A percentile compares a stretch with the other conserved stretches of the same genome.
Conservation (phyloP, 768 basidiomycete genomes). For the Leccinum variicolor region DNA sequence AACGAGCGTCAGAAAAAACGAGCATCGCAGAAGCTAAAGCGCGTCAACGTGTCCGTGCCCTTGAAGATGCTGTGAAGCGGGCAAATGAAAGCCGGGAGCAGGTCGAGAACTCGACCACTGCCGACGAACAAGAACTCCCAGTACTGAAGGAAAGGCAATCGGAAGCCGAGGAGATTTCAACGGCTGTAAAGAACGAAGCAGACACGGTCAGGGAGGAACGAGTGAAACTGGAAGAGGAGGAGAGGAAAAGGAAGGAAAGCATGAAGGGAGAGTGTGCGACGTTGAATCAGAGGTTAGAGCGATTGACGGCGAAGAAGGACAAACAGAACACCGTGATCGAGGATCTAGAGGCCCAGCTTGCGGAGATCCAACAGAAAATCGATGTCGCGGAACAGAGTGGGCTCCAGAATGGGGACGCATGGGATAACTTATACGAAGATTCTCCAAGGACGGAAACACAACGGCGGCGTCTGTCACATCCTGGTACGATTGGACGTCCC, state of each 20-base stretch:
- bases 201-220: conserved; percentile 42
- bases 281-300: conserved; percentile 63
- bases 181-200: conserved; percentile 41
- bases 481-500: conserved; percentile 29
- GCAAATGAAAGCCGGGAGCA: conserved; percentile 55
- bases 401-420: conserved; percentile 14
- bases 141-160: conserved; percentile 39
- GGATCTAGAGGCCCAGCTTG: conserved; percentile 67
- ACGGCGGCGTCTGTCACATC: conserved; percentile 25
- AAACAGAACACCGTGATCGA: conserved; percentile 53
- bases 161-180: conserved; percentile 40
- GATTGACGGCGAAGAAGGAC: conserved; percentile 59
- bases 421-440: conserved; percentile 15
- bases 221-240: conserved; percentile 47
- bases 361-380: conserved; percentile 57
- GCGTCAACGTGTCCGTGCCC: conserved; percentile 79
- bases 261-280: conserved; percentile 56
- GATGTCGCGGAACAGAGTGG: conserved; percentile 36
- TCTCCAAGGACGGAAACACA: conserved; percentile 19
- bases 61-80: conserved; percentile 86
- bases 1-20: conserved; percentile 80
- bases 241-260: conserved; percentile 51
- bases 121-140: conserved; percentile 40
- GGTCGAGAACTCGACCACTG: conserved; percentile 37
- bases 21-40: conserved; percentile 71